These are phyloP conservation scores for Pseudogymnoascus sp. DNA, from an alignment of 2,329 filamentous ascomycete species.

Conservation along the genomic window DNA sequence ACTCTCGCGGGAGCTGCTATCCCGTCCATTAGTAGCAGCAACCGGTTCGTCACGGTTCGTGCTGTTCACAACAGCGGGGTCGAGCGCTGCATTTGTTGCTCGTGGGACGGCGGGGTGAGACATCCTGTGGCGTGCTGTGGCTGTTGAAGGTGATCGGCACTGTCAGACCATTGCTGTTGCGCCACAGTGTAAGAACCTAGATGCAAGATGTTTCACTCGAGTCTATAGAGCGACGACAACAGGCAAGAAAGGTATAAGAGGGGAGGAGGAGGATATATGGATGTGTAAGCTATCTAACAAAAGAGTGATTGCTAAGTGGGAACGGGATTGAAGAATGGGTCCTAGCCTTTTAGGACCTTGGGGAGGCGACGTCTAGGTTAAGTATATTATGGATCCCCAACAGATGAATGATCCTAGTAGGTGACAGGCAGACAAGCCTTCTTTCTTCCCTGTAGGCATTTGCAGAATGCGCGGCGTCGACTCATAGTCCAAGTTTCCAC, in stretches of 20 bases:
- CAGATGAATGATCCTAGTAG: background rate
- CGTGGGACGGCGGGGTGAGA: background rate
- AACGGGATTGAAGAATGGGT: background rate
- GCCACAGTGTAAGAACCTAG: background rate
- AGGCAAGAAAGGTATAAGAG: background rate
- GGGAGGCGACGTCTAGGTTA: background rate
- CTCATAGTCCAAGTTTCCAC: background rate
- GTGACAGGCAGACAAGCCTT: background rate
- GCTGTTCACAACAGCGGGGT: slow-evolving; percentile 13
- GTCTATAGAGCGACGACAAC: background rate
- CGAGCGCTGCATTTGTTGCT: background rate
- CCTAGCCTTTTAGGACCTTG: background rate
- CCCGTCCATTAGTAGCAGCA: slow-evolving; percentile 16
- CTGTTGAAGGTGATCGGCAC: background rate
- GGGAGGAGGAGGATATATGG: background rate
- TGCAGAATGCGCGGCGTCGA: background rate
- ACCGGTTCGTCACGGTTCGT: slow-evolving; percentile 17
- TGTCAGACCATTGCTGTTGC: background rate
- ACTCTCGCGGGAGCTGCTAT: slow-evolving; percentile 17
- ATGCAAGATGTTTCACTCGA: background rate
- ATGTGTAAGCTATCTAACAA: background rate
- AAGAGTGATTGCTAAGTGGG: background rate
- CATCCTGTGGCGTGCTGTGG: slow-evolving; percentile 3
- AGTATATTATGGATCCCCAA: background rate
- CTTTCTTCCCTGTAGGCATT: background rate